Base-by-base conservation (phyloP, 768 basidiomycete genomes). In the Cystobasidium ongulense region DNA sequence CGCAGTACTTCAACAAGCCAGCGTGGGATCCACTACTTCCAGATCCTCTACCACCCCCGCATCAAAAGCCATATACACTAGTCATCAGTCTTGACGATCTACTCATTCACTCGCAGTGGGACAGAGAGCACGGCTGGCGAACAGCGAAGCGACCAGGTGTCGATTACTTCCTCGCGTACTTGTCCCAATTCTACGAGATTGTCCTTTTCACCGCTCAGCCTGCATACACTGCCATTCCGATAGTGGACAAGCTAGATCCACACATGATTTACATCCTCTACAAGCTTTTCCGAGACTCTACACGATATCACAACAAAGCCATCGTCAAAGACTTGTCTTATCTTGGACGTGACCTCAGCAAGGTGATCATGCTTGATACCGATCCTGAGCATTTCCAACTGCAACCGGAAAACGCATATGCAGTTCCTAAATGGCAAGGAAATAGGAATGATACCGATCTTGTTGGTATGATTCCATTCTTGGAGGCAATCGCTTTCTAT, bases 101-200 rank as follows among this genome's bases (percentile, higher is more conserved):
- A 29, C 85, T 98, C 39, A 86, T 97, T 23, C 89, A 89, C 13
- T 93, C 91, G 13, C 89, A 88, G 2, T 99, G 96, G 96, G 92
- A 96, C 85, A 87, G 94, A 68, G 87, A 91, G 82, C 85, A 91
- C 78, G 96, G 96, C 64, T 99, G 96, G 95, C 85, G 92, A 76
- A 97, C 95, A 1, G 95, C 94, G 4, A 99, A 98, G 82, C 88
- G 96, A 38, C 95, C 96, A 0, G 96, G 96, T 2, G 90, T 93
- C 18, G 96, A 99, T 80, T 98, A 99, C 82, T 99, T 99, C 86
- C 85, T 99, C 38, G 94, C 87, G 31, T 99, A 99, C 81, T 86
- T 99, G 61, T 91, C 92, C 0, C 95, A 97, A 79, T 99, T 98
- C 83, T 99, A 92, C 80, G 96, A 99, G 84, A 87, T 98, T 72